These are phyloP conservation scores for Fusarium burgessii DNA, from an alignment of 2,329 filamentous ascomycete genomes.

Conservation along the genomic window DNA sequence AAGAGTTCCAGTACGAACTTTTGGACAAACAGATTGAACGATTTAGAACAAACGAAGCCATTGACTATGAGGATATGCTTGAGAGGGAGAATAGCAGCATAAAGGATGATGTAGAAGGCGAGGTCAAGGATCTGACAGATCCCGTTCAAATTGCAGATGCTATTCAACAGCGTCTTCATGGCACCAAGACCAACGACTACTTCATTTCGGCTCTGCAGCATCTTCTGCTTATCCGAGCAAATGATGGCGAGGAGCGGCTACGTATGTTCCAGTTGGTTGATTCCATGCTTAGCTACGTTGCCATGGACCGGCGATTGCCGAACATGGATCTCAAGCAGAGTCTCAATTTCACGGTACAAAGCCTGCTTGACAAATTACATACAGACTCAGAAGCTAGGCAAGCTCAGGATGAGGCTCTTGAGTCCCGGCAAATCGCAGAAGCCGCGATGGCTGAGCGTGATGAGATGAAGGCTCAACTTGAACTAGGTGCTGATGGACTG, in stretches of 20 bases:
- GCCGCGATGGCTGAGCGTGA: conserved; percentile 96
- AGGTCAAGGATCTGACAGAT: conserved; percentile 92
- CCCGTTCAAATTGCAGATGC: conserved; percentile 94
- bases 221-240: conserved; percentile 90
- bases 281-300: conserved; percentile 98
- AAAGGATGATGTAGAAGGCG: conserved; percentile 86
- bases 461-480: conserved; percentile 89
- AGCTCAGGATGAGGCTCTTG: conserved; percentile 89
- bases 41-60: conserved; percentile 92
- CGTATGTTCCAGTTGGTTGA: conserved; percentile 98
- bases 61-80: conserved; percentile 97
- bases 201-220: conserved; percentile 97
- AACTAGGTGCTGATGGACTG: conserved; percentile 91
- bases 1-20: conserved; percentile 96
- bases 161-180: conserved; percentile 85
- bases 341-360: conserved; percentile 97
- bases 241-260: conserved; percentile 89
- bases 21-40: conserved; percentile 98
- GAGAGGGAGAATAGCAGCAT: conserved; percentile 92
- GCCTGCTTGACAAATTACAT: conserved; percentile 92
- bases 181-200: conserved; percentile 91
- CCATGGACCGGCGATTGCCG: conserved; percentile 94
- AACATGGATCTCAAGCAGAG: conserved; percentile 99
- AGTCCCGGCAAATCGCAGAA: conserved; percentile 92
- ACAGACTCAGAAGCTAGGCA: conserved; percentile 95